Evolutionary conservation across 768 basidiomycete genomes (phyloP), one percentile per base, ranked within the genome.

Genomic region (Mrakia gelida): DNA sequence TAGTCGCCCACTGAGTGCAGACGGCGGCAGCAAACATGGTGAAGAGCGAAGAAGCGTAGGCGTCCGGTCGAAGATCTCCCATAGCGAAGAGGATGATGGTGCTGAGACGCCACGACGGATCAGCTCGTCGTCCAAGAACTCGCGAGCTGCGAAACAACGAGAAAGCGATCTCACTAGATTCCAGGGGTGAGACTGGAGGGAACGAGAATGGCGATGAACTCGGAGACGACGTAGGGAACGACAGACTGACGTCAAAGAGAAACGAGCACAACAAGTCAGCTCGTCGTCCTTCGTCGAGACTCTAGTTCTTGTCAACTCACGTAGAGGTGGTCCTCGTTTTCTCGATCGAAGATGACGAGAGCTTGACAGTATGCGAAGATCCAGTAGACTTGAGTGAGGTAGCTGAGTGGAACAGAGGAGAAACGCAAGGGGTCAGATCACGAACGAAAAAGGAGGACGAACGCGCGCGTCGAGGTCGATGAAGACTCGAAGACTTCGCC

Each of bases 291-390:
- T 45, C 11, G 45, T 45, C 11, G 38, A n/a, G 21, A 7, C 21
- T 32, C 38, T 6, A 1, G 49, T 16, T 30, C 67, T 54, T 16
- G 3, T 34, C 28, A 15, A 80, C 81, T 63, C 45, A 82, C 73
- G 59, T 79, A 79, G 8, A 79, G 71, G 10, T 71, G 49, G 32
- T 79, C 86, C 76, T 87, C 87, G 34, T 84, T 83, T 75, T 88
- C 87, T 11, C 87, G 83, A 79, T 88, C 87, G 70, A 87, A 88
- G 71, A 87, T 85, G 73, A 86, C 82, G 52, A 86, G 83, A 52
- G 83, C 81, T 59, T 82, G 81, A 80, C 85, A 86, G 81, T 83
- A 83, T 49, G 82, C 83, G 80, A 83, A 86, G 77, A 86, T 83
- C 82, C 80, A 81, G 75, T 84, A 61, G 43, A 83, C 79, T 59